Conservation (phyloP, 2,329 filamentous ascomycete species). For the Cercospora sp. region DNA sequence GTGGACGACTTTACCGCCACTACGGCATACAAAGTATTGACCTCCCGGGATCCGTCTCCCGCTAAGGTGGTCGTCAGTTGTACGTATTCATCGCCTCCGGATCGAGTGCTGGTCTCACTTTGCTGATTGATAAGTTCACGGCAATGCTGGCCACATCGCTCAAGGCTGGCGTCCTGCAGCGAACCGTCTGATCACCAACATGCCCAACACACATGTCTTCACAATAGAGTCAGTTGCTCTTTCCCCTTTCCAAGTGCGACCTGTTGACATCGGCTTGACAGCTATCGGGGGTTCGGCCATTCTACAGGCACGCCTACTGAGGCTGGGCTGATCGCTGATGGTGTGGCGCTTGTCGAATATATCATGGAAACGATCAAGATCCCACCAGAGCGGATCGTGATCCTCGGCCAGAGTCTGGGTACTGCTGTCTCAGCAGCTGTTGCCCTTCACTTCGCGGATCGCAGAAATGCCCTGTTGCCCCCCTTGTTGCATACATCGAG, state of each 20-base stretch:
- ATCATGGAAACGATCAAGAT: conserved; percentile 65
- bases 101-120: neutral
- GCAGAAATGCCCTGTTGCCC: conserved; percentile 27
- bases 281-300: conserved; percentile 80
- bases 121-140: conserved; percentile 30
- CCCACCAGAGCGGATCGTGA: conserved; percentile 68
- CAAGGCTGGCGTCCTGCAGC: conserved; percentile 73
- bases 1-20: conserved; percentile 50
- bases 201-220: conserved; percentile 75
- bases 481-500: conserved; percentile 12
- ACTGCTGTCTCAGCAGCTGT: conserved; percentile 79
- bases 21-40: conserved; percentile 53
- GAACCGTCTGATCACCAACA: conserved; percentile 74
- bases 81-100: conserved; percentile 31
- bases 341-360: conserved; percentile 70
- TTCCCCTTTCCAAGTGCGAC: neutral
- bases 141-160: conserved; percentile 85
- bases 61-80: conserved; percentile 58
- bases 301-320: conserved; percentile 81
- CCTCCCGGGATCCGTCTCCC: conserved; percentile 48
- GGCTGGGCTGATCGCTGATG: conserved; percentile 76
- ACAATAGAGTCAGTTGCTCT: conserved; percentile 61
- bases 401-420: conserved; percentile 84
- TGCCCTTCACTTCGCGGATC: conserved; percentile 63
- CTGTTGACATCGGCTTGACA: neutral